Evolutionary conservation across 208 protist genomes (phyloP).

Genomic region (Leishmania martiniquensis): DNA sequence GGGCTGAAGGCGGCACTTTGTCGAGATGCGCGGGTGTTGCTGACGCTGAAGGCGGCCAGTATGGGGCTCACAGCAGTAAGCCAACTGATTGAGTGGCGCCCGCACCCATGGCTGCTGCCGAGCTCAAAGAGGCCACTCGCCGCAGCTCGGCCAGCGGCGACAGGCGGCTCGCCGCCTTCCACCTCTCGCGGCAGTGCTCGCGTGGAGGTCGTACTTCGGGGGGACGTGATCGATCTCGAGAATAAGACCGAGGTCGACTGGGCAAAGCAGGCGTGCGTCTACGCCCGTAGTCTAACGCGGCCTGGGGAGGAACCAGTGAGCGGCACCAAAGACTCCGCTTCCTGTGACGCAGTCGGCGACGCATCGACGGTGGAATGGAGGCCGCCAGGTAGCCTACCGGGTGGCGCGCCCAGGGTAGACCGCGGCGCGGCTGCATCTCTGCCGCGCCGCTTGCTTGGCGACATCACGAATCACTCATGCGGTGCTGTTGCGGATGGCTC

Average conservation of each 20-base stretch:
- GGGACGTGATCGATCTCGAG: constrained; percentile 26
- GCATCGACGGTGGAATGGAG: not conserved
- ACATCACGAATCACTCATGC: constrained; percentile 10
- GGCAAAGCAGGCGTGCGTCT: constrained; percentile 32
- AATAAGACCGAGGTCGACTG: constrained; percentile 24
- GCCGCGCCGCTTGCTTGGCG: constrained; percentile 9
- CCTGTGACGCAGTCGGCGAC: not conserved
- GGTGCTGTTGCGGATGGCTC: not conserved
- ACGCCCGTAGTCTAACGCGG: constrained; percentile 7
- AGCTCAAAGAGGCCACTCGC: not conserved
- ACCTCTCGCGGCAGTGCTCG: not conserved
- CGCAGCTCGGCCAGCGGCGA: not conserved
- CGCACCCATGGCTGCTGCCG: not conserved
- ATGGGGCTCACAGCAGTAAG: constrained; percentile 39
- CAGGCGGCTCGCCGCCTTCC: not conserved
- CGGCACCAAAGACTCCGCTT: not conserved
- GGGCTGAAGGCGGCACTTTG: constrained; percentile 68
- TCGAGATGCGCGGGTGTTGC: constrained; percentile 73
- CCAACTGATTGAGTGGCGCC: constrained; percentile 22
- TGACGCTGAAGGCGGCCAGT: constrained; percentile 69
- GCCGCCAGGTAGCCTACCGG: too few species aligned
- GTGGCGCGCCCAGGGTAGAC: not conserved
- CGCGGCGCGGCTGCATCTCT: not conserved
- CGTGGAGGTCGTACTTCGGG: constrained; percentile 13
- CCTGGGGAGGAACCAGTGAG: not conserved